These are phyloP conservation scores for Cladosporium colombiae DNA, from an alignment of 2,329 filamentous ascomycete species.

Conservation along the genomic window DNA sequence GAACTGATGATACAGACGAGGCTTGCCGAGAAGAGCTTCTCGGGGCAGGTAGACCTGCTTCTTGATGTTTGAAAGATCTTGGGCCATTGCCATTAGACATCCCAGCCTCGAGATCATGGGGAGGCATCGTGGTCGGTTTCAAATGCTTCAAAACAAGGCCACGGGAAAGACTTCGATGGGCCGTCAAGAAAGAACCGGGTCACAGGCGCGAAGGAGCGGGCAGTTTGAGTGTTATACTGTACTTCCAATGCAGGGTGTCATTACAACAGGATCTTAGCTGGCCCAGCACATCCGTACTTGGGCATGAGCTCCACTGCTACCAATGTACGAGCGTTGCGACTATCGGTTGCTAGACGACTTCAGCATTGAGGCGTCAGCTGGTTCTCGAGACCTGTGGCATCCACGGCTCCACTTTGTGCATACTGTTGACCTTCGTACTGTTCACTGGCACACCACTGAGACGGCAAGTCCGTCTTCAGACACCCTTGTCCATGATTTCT, in stretches of 20 bases:
- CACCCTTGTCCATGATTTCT: background rate
- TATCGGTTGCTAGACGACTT: constrained; percentile 12
- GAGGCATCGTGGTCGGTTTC: background rate
- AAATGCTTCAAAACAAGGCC: no score
- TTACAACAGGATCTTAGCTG: background rate
- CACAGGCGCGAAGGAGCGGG: background rate
- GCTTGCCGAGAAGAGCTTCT: background rate
- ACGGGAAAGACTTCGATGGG: background rate
- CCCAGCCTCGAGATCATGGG: background rate
- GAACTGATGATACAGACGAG: background rate
- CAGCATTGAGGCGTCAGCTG: background rate
- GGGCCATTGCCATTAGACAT: background rate
- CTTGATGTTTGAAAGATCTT: constrained; percentile 1
- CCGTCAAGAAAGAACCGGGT: background rate
- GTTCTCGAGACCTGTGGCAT: background rate
- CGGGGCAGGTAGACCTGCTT: background rate
- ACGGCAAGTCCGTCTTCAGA: background rate
- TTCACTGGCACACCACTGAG: background rate
- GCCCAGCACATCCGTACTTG: background rate
- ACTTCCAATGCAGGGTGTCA: background rate
- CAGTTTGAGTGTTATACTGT: background rate
- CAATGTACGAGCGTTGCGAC: constrained; percentile 15
- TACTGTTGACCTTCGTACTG: no score
- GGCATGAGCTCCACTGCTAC: background rate
- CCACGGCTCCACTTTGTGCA: background rate